Percentiles rank a stretch among this genome's conserved stretches.
Evolutionary conservation across 768 basidiomycete species (phyloP).

Genomic region (Strobilomyces confusus): DNA sequence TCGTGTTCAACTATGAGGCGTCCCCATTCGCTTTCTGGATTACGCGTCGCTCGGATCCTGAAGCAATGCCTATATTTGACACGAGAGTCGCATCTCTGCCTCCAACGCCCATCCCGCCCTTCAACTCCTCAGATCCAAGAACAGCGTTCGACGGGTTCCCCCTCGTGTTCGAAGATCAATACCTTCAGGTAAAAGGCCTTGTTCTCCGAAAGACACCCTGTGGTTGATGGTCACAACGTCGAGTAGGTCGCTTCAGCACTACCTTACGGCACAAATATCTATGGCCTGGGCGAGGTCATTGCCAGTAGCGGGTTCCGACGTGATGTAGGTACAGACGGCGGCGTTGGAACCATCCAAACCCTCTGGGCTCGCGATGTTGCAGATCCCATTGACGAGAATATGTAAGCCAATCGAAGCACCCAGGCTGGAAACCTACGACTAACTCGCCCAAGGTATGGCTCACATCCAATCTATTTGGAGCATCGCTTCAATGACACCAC

Average conservation of each 20-base stretch:
- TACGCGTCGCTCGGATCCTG: conserved; percentile 58
- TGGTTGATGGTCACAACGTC: neutral
- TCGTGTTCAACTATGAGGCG: conserved; percentile 63
- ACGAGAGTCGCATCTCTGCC: conserved; percentile 64
- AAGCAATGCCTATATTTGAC: conserved; percentile 60
- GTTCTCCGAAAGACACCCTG: neutral
- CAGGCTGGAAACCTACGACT: neutral
- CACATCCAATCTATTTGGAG: conserved; percentile 69
- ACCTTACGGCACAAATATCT: conserved; percentile 65
- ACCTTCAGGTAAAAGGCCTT: conserved; percentile 51
- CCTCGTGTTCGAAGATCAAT: conserved; percentile 76
- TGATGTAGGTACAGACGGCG: conserved; percentile 48
- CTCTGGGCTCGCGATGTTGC: conserved; percentile 61
- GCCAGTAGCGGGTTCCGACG: conserved; percentile 67
- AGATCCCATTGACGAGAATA: conserved; percentile 64
- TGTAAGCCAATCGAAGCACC: conserved; percentile 38
- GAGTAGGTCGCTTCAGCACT: conserved; percentile 59
- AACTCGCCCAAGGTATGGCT: conserved; percentile 51
- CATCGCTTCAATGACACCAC: conserved; percentile 58
- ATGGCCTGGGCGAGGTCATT: conserved; percentile 73
- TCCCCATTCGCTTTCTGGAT: conserved; percentile 80
- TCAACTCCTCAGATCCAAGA: conserved; percentile 46
- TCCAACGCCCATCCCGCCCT: conserved; percentile 51
- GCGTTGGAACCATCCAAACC: conserved; percentile 57
- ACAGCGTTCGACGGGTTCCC: conserved; percentile 62